Base-by-base conservation (phyloP, 257 asterid species). In the Coffea eugenioides region DNA sequence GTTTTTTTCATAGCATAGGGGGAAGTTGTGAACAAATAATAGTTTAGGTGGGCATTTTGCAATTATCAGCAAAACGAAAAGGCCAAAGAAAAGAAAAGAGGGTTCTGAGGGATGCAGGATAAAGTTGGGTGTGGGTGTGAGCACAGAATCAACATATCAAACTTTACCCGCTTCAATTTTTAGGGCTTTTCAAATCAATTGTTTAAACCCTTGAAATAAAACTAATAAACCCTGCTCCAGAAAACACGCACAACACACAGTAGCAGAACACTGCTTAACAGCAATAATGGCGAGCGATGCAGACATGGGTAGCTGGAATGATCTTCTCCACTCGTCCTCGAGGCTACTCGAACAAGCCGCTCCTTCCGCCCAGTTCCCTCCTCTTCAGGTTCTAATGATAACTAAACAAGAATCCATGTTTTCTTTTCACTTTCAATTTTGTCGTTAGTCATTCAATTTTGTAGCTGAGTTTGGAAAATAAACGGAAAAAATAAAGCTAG, bases 331-430 rank as follows among this genome's bases (percentile, higher is more conserved):
- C 79, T 94, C 99, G 8, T 96, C 99, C 69, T 96, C 99, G 81
- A 94, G 92, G 91, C 99, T 95, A 76, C 87, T 96, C 80, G 99
- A 96, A 59, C 99, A 96, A 86, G 98, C 99, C 56, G 97, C 98
- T 77, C 99, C 99, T 67, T 95, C 99, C 6, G 90, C 97, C 77
- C 99, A 93, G 87, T 93, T 95, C 81, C 97, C 99, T 79, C 97
- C 99, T 64, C 95, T 95, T 79, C 99, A 93, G 99, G 98, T 95
- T 51, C 73, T 62, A 41, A 27, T 57, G 68, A n/a, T 25, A 7
- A 2, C 20, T 12, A 23, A 15, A 3, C 52, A 48, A 10, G 4
- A 9, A 14, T 59, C 12, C 64, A 56, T 56, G 5, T 56, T 56
- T 5, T 18, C 20, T 56, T 56, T 56, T 4, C n/a, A 2, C 64